Base-by-base conservation (phyloP, 2,329 filamentous ascomycete species). In the Trichoderma sp. region DNA sequence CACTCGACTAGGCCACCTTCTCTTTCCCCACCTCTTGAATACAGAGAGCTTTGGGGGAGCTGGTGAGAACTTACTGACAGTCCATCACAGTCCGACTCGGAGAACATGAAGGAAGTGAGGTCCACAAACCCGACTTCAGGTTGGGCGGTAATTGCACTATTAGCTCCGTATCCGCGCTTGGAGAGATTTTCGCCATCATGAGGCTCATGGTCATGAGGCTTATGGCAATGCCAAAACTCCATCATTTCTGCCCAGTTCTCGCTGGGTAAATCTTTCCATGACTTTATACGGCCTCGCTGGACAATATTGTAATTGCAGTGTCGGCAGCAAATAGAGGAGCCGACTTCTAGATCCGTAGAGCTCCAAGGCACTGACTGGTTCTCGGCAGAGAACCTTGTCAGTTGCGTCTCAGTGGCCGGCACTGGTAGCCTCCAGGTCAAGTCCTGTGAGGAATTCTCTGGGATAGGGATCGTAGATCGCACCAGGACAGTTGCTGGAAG, bases 231-330 rank as follows among this genome's bases (percentile, higher is more conserved):
- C 96, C 96, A 99, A 76, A 99, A 97, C 81, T 99, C 97, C 96
- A 99, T 99, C 95, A 99, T 97, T 83, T 99, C 96, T 0, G 96
- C 97, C 96, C 96, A 99, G 78, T 97, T 95, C 77, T 97, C 94
- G 78, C 94, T 97, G 0, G 96, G 96, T 21, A 99, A 84, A 78
- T 99, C 94, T 82, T 95, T 97, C 95, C 96, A 99, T 47, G 83
- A 81, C 51, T 81, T 82, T 8, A 89, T 83, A 4, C 66, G 75
- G 8, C 79, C 82, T 3, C 76, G 70, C 1, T 76, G 53, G 14
- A 89, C 81, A 21, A 89, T 73, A 2, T 68, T 73, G 18, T 78
- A 72, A 58, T 74, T 65, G 79, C 85, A 86, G 74, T 75, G 68
- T 72, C 84, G 81, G 76, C 86, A 86, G 32, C 75, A 70, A 76